Conservation (phyloP, 225 moss, liverwort and hornwort species). For the Polytrichum commune region DNA sequence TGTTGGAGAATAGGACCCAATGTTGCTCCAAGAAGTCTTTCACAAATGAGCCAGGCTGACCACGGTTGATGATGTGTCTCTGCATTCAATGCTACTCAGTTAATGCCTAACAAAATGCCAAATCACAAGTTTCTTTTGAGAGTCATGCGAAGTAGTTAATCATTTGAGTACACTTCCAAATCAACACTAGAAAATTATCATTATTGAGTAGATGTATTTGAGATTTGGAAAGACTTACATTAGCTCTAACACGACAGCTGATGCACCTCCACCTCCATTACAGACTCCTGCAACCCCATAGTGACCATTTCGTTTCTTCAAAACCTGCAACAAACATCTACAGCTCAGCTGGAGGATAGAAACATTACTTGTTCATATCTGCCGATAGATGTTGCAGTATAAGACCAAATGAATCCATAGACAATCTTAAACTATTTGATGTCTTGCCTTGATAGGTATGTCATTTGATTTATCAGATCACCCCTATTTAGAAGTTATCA, state of each 20-base stretch:
- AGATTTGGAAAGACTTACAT: conserved; percentile 59
- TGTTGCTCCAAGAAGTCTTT: neutral
- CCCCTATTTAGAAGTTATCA: too few relatives aligned
- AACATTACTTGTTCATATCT: too few relatives aligned
- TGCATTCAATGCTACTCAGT: conserved; percentile 1
- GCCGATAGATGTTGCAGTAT: too few relatives aligned
- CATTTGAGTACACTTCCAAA: neutral
- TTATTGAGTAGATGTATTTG: neutral
- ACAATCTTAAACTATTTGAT: too few relatives aligned
- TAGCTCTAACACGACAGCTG: conserved; percentile 85
- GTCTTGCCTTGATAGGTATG: too few relatives aligned
- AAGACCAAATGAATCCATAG: too few relatives aligned
- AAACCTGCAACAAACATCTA: conserved; percentile 40
- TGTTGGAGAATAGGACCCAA: too few relatives aligned
- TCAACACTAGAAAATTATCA: neutral
- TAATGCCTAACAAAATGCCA: neutral
- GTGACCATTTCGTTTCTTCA: conserved; percentile 66
- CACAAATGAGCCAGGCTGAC: conserved; percentile 42
- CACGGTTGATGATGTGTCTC: conserved; percentile 12
- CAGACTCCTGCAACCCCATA: conserved; percentile 85
- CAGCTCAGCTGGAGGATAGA: neutral
- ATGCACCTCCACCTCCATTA: conserved; percentile 97
- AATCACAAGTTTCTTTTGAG: neutral
- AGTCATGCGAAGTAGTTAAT: neutral
- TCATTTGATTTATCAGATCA: too few relatives aligned